Base-by-base conservation (phyloP, 139 green algal species). In the Penium margaritaceum region DNA sequence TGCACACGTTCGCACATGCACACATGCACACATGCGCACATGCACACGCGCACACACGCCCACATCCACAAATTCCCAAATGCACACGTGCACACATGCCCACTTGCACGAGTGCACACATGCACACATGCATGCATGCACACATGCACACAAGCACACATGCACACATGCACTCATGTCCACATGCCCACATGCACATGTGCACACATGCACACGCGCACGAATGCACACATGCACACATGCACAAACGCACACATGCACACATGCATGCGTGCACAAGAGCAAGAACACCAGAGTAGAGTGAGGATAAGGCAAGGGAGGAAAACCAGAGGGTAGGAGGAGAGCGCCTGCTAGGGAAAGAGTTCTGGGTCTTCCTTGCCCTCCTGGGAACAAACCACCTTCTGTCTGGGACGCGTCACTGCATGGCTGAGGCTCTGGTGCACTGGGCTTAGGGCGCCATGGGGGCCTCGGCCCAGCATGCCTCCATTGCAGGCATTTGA, bases 91-190 rank as follows among this genome's bases (percentile, higher is more conserved):
- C 47, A 1, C 47, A n/a, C 47, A 58, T 58, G 3, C 47, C 2
- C 47, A 58, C 47, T 33, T 58, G 47, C 47, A 1, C 47, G 6
- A 21, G 15, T 58, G 47, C 4, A 1, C 47, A 58, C 47, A 32
- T 58, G 47, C 47, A n/a, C 47, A n/a, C 47, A 58, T 58, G 3
- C 47, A n/a, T n/a, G 29, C 47, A 58, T 58, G 47, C 47, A n/a
- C 47, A n/a, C 47, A 24, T 58, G 47, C 4, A 1, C 47, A 58
- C 47, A 58, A 33, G 47, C 47, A 3, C 44, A 1, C 47, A 24
- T 32, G 0, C 6, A 0, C 47, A 58, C 47, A 58, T 32, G 6
- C 6, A 0, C 47, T 1, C 47, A 58, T 32, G 6, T 24, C 4
- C 47, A 58, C 47, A 58, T 32, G 47, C 6, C 0, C 47, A n/a